Conservation (phyloP, 208 protist genomes). For the Naegleria gruberi region DNA sequence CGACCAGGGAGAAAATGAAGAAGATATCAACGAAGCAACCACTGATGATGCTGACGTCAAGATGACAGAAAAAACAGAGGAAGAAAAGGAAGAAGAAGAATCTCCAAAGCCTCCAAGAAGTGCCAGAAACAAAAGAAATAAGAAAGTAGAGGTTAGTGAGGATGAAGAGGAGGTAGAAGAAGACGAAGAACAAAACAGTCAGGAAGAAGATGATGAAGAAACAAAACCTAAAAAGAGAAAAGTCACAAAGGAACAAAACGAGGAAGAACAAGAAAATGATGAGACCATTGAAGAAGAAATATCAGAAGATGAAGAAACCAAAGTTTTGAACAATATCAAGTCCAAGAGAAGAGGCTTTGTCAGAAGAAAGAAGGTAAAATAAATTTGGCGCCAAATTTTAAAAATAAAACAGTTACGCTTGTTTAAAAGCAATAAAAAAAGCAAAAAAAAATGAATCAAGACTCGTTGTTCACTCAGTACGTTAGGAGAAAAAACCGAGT, state of each 20-base stretch:
- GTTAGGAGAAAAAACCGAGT: too few relatives aligned
- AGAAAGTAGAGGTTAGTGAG: neutral
- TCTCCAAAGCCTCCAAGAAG: neutral
- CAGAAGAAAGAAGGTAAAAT: too few relatives aligned
- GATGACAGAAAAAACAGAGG: neutral
- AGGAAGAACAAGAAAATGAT: neutral
- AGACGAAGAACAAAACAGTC: neutral
- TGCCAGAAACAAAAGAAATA: neutral
- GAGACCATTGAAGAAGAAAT: neutral
- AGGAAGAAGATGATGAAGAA: neutral
- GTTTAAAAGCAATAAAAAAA: too few relatives aligned
- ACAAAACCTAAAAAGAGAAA: neutral
- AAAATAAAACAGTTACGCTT: too few relatives aligned
- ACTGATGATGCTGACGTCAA: neutral
- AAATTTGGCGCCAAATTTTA: too few relatives aligned
- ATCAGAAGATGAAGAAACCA: neutral
- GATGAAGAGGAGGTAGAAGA: neutral
- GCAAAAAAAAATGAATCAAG: too few relatives aligned
- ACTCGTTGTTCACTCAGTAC: too few relatives aligned
- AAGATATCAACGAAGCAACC: neutral
- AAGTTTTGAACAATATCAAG: neutral
- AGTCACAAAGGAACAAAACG: neutral
- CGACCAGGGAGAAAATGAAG: neutral
- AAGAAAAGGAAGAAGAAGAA: slow-evolving; percentile 1
- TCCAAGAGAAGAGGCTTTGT: too few relatives aligned